Percentiles rank a stretch among this genome's conserved stretches.
Evolutionary conservation across 2,329 filamentous ascomycete genomes (phyloP).

Genomic region (Exophiala calicioides): DNA sequence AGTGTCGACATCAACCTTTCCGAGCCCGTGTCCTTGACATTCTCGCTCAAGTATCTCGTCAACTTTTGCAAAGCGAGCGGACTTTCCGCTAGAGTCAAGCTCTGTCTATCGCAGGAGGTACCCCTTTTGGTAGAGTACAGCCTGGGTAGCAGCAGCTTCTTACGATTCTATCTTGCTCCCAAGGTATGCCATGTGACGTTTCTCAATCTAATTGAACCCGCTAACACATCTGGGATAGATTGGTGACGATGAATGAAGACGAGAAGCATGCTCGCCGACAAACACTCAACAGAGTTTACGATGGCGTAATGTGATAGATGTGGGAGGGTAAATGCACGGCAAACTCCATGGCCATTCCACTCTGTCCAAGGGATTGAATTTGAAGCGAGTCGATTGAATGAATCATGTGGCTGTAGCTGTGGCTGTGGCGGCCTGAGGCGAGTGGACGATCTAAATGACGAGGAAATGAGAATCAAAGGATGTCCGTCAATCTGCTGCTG

Average conservation of each 20-base stretch:
- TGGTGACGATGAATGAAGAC: slow-evolving; percentile 56
- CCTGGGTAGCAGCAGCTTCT: slow-evolving; percentile 76
- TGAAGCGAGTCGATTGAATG: no score
- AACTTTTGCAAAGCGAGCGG: slow-evolving; percentile 99
- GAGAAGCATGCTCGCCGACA: no score
- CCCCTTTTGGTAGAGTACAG: slow-evolving; percentile 92
- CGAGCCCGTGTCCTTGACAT: slow-evolving; percentile 91
- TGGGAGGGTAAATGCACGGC: background rate
- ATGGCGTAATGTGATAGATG: slow-evolving; percentile 5
- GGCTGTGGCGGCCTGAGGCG: no score
- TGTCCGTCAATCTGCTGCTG: no score
- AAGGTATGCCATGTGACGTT: slow-evolving; percentile 65
- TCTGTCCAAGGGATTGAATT: no score
- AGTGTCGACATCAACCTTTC: slow-evolving; percentile 87
- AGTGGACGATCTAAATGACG: no score
- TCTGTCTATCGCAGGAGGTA: slow-evolving; percentile 94
- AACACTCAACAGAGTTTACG: background rate
- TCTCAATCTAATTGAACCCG: slow-evolving; percentile 38
- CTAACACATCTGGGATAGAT: slow-evolving; percentile 56
- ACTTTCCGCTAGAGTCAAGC: slow-evolving; percentile 78
- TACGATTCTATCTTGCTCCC: slow-evolving; percentile 96
- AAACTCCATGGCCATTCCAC: background rate
- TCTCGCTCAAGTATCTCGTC: slow-evolving; percentile 98
- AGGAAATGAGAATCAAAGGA: no score
- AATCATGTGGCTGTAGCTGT: no score